Conservation (phyloP, 2,329 filamentous ascomycete genomes). For the Epicoccum sorghinum region DNA sequence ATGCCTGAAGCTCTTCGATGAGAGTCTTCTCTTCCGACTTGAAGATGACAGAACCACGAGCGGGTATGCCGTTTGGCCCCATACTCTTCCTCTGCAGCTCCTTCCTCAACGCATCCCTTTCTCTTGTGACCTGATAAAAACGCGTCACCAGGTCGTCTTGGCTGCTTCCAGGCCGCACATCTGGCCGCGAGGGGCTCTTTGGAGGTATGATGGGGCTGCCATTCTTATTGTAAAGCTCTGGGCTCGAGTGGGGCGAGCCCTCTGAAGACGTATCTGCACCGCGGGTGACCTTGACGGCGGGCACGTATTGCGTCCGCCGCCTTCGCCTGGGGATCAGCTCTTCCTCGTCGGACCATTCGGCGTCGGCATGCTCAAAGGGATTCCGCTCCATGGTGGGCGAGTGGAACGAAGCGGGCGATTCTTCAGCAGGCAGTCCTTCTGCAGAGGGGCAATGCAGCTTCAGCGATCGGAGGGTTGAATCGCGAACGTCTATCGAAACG, state of each 20-base stretch:
- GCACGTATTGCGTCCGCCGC: slow-evolving; percentile 37
- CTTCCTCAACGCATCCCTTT: slow-evolving; percentile 45
- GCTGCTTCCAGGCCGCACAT: slow-evolving; percentile 37
- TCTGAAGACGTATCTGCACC: slow-evolving; percentile 35
- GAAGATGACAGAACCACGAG: slow-evolving; percentile 34
- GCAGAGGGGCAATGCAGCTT: slow-evolving; percentile 47
- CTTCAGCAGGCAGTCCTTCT: slow-evolving; percentile 36
- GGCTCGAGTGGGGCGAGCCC: slow-evolving; percentile 31
- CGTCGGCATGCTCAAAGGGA: slow-evolving; percentile 40
- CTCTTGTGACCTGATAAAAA: slow-evolving; percentile 47
- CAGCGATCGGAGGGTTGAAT: slow-evolving; percentile 45
- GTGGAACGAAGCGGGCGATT: slow-evolving; percentile 22
- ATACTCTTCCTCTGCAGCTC: slow-evolving; percentile 44
- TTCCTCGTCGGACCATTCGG: slow-evolving; percentile 48
- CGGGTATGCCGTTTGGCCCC: slow-evolving; percentile 37
- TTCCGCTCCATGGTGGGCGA: slow-evolving; percentile 31
- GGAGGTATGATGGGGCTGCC: slow-evolving; percentile 40
- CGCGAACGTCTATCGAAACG: slow-evolving; percentile 41
- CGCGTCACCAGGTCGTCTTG: slow-evolving; percentile 47
- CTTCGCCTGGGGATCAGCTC: slow-evolving; percentile 41
- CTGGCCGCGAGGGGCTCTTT: slow-evolving; percentile 45
- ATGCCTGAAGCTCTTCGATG: slow-evolving; percentile 42
- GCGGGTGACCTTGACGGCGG: slow-evolving; percentile 33
- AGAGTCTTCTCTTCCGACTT: slow-evolving; percentile 46
- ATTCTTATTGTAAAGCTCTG: slow-evolving; percentile 25